These are phyloP conservation scores for Diaporthe sp. DNA, from an alignment of 2,329 filamentous ascomycete genomes.

Conservation along the genomic window DNA sequence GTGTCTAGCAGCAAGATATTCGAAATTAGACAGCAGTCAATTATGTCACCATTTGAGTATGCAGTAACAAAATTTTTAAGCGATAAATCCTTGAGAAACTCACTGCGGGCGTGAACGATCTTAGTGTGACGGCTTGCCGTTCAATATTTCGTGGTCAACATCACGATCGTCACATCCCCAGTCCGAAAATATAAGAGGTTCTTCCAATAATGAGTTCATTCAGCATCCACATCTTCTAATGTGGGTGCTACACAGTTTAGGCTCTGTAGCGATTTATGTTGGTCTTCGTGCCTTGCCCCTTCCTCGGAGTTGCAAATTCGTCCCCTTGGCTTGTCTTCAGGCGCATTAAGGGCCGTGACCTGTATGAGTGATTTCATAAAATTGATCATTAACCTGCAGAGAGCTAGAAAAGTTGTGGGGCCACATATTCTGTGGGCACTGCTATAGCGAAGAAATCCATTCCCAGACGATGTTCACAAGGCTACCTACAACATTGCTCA, in stretches of 20 bases:
- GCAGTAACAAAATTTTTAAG: background rate
- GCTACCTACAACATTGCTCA: background rate
- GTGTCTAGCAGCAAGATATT: background rate
- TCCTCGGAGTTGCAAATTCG: background rate
- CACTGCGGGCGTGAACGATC: background rate
- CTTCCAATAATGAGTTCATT: background rate
- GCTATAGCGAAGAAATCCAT: background rate
- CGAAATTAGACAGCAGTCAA: background rate
- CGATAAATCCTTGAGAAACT: too few species aligned
- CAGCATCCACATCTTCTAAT: background rate
- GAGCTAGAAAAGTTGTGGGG: accelerated
- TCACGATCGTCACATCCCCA: background rate
- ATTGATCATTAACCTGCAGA: background rate
- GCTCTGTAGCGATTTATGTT: background rate
- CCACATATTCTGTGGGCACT: background rate
- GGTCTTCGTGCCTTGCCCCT: background rate
- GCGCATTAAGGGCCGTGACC: background rate
- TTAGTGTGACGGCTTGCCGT: background rate
- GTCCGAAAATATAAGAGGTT: background rate
- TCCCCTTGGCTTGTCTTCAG: background rate
- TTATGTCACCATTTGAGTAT: background rate
- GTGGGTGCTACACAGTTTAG: background rate
- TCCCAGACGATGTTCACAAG: background rate
- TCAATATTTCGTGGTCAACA: background rate
- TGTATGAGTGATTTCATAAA: background rate